Conservation (phyloP, 768 basidiomycete species). For the Mrakia blollopis region DNA sequence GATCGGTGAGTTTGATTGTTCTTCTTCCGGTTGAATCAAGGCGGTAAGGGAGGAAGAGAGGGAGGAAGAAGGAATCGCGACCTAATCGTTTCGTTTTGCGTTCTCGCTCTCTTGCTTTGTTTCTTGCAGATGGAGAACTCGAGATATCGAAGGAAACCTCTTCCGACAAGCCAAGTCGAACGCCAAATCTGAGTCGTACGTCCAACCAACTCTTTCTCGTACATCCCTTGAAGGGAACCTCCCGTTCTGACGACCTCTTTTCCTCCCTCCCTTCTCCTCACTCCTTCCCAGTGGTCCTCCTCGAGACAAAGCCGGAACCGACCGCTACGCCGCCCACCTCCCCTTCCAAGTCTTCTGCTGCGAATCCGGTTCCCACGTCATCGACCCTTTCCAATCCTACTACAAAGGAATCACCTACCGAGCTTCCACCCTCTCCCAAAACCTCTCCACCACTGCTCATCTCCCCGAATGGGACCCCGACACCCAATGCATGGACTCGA, state of each 20-base stretch:
- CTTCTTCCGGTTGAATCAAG: neutral
- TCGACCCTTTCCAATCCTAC: slow-evolving; percentile 93
- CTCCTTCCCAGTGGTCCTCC: slow-evolving; percentile 60
- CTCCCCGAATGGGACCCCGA: slow-evolving; percentile 65
- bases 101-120: neutral
- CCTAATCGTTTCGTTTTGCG: neutral
- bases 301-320: slow-evolving; percentile 72
- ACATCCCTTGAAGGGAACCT: too few species aligned
- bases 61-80: neutral
- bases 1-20: slow-evolving; percentile 61
- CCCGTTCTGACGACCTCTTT: neutral
- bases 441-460: slow-evolving; percentile 53
- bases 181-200: slow-evolving; percentile 67
- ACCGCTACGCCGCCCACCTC: slow-evolving; percentile 81
- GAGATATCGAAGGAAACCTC: slow-evolving; percentile 96
- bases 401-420: slow-evolving; percentile 85
- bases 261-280: neutral
- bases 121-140: slow-evolving; percentile 76
- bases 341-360: slow-evolving; percentile 99
- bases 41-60: too few species aligned
- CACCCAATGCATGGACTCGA: slow-evolving; percentile 86
- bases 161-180: slow-evolving; percentile 95
- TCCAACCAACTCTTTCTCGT: neutral
- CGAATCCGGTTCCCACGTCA: slow-evolving; percentile 93
- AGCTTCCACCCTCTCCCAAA: slow-evolving; percentile 73